A percentile compares a stretch with the other conserved stretches of the same genome.
Conservation (phyloP, 192 early-diverging fungal species). For the Coemansia brasiliensis region DNA sequence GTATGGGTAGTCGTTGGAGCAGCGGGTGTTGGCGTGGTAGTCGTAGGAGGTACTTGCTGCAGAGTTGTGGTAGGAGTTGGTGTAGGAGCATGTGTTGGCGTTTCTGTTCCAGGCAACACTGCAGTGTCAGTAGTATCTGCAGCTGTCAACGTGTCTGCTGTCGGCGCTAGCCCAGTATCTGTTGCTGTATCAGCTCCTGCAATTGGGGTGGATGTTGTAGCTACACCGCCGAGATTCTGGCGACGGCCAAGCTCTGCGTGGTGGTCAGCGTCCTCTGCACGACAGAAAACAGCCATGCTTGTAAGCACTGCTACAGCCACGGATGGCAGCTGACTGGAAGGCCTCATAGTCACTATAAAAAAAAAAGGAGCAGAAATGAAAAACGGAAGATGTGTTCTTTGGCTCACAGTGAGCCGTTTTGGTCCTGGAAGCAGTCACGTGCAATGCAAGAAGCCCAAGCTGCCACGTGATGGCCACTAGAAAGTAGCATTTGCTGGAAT, state of each 20-base stretch:
- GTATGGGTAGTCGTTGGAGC: slow-evolving; percentile 1
- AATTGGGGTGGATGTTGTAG: not conserved
- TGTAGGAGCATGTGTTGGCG: too few species aligned
- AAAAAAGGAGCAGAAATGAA: not conserved
- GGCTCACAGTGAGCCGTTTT: slow-evolving; percentile 1
- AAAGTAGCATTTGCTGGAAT: not conserved
- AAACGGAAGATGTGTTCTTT: not conserved
- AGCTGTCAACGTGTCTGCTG: slow-evolving; percentile 8
- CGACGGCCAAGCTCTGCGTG: not conserved
- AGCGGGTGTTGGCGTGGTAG: not conserved
- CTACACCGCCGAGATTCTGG: slow-evolving; percentile 2
- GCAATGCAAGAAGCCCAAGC: not conserved
- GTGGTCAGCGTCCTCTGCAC: slow-evolving; percentile 2
- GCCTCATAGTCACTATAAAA: not conserved
- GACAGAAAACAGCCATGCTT: not conserved
- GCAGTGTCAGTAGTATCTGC: not conserved
- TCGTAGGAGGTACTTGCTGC: not conserved
- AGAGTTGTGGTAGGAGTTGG: slow-evolving; percentile 1
- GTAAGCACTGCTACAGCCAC: slow-evolving; percentile 2
- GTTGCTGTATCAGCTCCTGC: not conserved
- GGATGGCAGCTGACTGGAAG: not conserved
- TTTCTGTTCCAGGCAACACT: not conserved
- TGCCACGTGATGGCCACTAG: slow-evolving; percentile 14
- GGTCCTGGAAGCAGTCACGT: slow-evolving; percentile 11
- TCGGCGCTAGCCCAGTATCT: not conserved